Evolutionary conservation across 306 rosid genomes (phyloP), one percentile per base, ranked within the genome.

Genomic region (Styphnolobium japonicum): DNA sequence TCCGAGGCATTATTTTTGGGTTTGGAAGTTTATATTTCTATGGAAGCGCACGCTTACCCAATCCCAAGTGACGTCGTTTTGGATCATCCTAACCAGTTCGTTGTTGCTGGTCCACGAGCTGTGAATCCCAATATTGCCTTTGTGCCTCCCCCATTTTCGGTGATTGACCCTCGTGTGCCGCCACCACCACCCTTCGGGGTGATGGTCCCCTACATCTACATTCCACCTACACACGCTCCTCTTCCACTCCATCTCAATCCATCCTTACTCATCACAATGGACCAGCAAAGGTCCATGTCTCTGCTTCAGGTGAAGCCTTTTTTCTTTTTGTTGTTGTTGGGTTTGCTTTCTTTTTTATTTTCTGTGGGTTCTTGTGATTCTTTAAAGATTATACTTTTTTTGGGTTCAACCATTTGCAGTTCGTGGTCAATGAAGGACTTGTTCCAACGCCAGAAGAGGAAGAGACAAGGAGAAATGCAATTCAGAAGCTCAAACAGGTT

Each of bases 401-500:
- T 57, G 77, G 80, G 60, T 78, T 72, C 34, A 8, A 31, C 33
- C 2, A 0, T 53, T 0, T 80, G 75, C 53, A 86, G 89, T 83
- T 58, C 29, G 73, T 83, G 63, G 76, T 21, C 55, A 75, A 86
- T 31, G 84, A 86, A 77, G 81, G 83, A 18, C 87, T 86, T 64
- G 68, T 80, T 74, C 87, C 87, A 0, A 67, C 82, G 10, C 37
- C 42, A 0, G 81, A 80, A 31, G 89, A 86, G 46, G 85, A 83
- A 39, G 73, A 62, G 6, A 86, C 58, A 74, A 76, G 87, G 39
- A 67, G 16, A 43, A 55, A 36, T 49, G 83, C 61, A 22, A 83
- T 86, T 76, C 58, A 52, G 15, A 77, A 76, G 75, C 89, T 86
- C 65, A 83, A 80, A 66, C 66, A 86, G 89, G 89, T 86, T 67